Conservation (phyloP, 2,329 filamentous ascomycete genomes). For the Trichoderma arundinaceum region DNA sequence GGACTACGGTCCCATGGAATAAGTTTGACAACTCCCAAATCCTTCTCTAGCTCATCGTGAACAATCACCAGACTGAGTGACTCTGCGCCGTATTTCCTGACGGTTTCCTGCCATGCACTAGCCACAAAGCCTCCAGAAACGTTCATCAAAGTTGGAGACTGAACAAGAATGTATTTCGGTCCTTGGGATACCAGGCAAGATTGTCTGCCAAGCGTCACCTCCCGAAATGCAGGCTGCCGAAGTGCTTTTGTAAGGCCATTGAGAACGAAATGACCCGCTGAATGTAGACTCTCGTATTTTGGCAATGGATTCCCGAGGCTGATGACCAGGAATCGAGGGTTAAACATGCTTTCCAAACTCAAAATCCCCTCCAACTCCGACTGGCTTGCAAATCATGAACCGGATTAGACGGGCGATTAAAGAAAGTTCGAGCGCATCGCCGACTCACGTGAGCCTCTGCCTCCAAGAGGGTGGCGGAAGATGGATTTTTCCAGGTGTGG, state of each 20-base stretch:
- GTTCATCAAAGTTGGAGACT: constrained; percentile 85
- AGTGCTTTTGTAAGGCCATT: constrained; percentile 58
- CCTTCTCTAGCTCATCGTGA: constrained; percentile 85
- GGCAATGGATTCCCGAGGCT: constrained; percentile 84
- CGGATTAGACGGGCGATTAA: background rate
- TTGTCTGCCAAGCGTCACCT: constrained; percentile 56
- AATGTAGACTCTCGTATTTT: constrained; percentile 82
- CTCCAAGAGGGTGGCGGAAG: background rate
- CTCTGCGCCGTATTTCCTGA: constrained; percentile 47
- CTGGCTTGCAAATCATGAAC: constrained; percentile 16
- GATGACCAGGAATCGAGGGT: constrained; percentile 72
- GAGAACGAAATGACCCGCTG: constrained; percentile 82
- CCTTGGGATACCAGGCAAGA: constrained; percentile 56
- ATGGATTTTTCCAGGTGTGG: constrained; percentile 29
- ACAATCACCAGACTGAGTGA: constrained; percentile 70
- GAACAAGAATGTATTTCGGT: constrained; percentile 68
- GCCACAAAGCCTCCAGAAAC: constrained; percentile 74
- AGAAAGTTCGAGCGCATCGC: constrained; percentile 32
- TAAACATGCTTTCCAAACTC: constrained; percentile 42
- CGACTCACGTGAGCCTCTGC: constrained; percentile 40
- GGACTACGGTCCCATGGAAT: constrained; percentile 67
- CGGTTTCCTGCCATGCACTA: constrained; percentile 65
- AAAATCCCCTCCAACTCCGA: constrained; percentile 19
- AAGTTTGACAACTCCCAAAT: constrained; percentile 70
- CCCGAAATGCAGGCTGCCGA: constrained; percentile 56